Evolutionary conservation across 148 eudicot genomes (phyloP), one percentile per base, ranked within the genome.

Genomic region (Cornus suecica): DNA sequence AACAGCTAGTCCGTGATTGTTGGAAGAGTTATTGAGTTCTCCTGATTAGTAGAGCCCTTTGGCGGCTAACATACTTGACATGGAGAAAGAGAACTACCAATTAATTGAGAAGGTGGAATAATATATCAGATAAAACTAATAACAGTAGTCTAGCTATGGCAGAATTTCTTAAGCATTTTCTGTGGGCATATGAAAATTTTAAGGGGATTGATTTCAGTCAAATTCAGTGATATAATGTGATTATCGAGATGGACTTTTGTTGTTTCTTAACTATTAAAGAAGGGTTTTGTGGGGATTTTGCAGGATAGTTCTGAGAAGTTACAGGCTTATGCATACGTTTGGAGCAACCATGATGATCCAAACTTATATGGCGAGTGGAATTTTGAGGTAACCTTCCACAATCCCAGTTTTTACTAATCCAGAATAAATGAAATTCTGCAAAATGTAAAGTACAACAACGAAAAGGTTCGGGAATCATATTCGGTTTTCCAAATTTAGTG

Each of bases 311-410:
- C 83, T 75, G 83, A 89, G 79, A 90, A 82, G 75, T 25, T 89
- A 75, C 81, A 83, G 72, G 90, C 84, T 58, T 58, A 85, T 73
- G 58, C 95, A 8, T 94, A 94, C 87, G 91, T 94, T 51, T 94
- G 97, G 98, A 80, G 22, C 30, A 80, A 94, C 77, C 88, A 80
- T 71, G 82, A 71, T 30, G 99, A 90, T 80, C 86, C 93, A 58
- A 66, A 84, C 81, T 75, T 94, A 84, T 87, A 89, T 69, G 97
- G 99, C 72, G 88, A 85, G 5, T 94, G 97, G 97, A 84, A 88
- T 80, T 92, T 88, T 80, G 92, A 90, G 92, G 98, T 94, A 84
- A 74, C 25, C 11, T 79, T 73, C n/a, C n/a, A n/a, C n/a, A n/a
- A n/a, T n/a, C n/a, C n/a, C n/a, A n/a, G n/a, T n/a, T n/a, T n/a